Evolutionary conservation across 192 early-diverging fungal species (phyloP).

Genomic region (Backusella morwellensis): DNA sequence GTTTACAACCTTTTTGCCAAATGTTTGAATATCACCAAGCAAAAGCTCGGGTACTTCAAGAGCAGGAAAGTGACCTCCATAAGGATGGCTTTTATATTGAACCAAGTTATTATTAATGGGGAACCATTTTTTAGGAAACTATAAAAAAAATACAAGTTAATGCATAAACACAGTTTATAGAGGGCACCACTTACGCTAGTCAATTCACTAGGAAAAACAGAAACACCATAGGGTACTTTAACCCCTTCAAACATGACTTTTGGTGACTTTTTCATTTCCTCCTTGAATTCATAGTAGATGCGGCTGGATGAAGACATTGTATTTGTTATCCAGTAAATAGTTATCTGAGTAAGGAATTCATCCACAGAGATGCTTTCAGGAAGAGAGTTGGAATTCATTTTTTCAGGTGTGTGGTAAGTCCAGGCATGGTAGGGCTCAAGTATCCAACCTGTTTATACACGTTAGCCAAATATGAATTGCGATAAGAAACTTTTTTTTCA

Average conservation of each 20-base stretch:
- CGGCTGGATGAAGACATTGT: constrained; percentile 58
- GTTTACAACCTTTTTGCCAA: neutral
- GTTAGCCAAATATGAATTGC: neutral
- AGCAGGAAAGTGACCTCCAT: constrained; percentile 65
- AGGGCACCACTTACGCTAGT: neutral
- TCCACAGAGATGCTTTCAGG: constrained; percentile 19
- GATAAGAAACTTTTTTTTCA: neutral
- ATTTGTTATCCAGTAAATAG: constrained; percentile 61
- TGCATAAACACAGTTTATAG: neutral
- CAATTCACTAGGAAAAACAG: neutral
- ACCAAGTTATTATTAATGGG: neutral
- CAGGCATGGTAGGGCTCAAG: constrained; percentile 31
- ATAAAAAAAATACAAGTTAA: neutral
- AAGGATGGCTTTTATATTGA: neutral
- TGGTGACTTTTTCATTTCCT: constrained; percentile 8
- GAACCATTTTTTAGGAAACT: neutral
- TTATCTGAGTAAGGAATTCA: constrained; percentile 38
- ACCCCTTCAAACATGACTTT: neutral
- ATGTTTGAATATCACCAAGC: constrained; percentile 44
- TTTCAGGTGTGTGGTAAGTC: constrained; percentile 16
- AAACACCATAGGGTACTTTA: neutral
- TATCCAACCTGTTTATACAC: constrained; percentile 21
- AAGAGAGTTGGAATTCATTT: neutral
- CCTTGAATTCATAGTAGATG: constrained; percentile 58
- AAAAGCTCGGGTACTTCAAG: constrained; percentile 53